These are phyloP conservation scores for Domatiomyces catenatus DNA, from an alignment of 2,329 filamentous ascomycete genomes.

Conservation along the genomic window DNA sequence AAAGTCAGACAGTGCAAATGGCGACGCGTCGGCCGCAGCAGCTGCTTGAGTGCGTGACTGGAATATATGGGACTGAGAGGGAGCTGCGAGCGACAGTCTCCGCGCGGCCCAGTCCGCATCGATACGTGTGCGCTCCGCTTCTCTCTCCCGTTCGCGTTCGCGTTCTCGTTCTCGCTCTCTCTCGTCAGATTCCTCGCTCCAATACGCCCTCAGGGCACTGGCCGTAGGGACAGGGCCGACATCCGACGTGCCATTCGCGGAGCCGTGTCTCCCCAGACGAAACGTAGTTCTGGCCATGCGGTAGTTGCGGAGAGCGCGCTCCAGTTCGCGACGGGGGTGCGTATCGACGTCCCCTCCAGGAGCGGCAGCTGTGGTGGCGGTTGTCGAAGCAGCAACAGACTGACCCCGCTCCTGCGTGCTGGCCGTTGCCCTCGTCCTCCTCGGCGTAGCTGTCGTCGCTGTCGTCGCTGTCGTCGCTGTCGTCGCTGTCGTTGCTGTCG, in stretches of 20 bases:
- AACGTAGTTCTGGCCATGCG: conserved; percentile 7
- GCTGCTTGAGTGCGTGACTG: neutral
- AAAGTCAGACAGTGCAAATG: neutral
- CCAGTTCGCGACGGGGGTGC: conserved; percentile 2
- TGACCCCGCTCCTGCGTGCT: neutral
- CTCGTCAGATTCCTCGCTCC: conserved; percentile 6
- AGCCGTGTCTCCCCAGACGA: conserved; percentile 1
- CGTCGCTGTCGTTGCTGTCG: neutral
- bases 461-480: neutral
- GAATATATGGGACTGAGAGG: neutral
- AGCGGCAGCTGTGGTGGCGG: neutral
- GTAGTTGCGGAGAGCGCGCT: conserved; percentile 8
- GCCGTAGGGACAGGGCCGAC: conserved; percentile 8
- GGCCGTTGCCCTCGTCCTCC: neutral
- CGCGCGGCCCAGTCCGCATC: neutral
- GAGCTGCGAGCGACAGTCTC: neutral
- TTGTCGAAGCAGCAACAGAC: neutral
- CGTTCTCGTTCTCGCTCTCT: neutral
- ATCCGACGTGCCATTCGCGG: conserved; percentile 1
- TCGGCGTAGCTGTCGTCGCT: neutral
- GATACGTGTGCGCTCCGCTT: neutral
- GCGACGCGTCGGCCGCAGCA: neutral
- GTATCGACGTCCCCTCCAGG: neutral
- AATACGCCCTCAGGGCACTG: conserved; percentile 8
- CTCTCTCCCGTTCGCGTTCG: neutral